Conservation (phyloP, 495 filamentous ascomycete genomes). For the Penicillium canescens region DNA sequence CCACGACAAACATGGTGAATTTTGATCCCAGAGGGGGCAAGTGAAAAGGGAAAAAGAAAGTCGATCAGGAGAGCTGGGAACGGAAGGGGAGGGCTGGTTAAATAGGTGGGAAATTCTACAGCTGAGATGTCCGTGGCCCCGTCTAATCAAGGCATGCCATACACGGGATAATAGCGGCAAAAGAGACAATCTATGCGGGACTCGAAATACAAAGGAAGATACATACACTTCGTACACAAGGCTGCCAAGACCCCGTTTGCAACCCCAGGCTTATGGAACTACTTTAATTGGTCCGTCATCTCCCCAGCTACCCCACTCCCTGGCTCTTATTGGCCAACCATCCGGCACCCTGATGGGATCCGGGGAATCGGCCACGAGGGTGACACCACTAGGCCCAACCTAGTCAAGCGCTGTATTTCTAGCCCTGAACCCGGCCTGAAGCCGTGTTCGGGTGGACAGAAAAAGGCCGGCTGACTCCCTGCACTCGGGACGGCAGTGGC, state of each 20-base stretch:
- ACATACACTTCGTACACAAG: neutral
- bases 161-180: neutral
- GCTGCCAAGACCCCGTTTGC: constrained; percentile 25
- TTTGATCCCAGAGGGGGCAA: constrained; percentile 5
- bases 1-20: constrained; percentile 39
- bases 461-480: constrained; percentile 4
- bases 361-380: constrained; percentile 27
- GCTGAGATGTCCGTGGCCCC: too few species aligned
- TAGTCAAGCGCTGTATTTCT: constrained; percentile 13
- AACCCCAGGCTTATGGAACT: constrained; percentile 1
- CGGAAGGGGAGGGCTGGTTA: neutral
- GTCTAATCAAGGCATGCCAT: too few species aligned
- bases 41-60: constrained; percentile 1
- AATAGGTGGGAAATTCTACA: neutral
- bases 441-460: constrained; percentile 16
- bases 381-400: constrained; percentile 7
- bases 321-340: constrained; percentile 11
- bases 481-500: constrained; percentile 13
- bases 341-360: constrained; percentile 17
- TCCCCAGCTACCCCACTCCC: too few species aligned
- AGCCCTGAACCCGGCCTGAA: constrained; percentile 7
- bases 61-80: neutral
- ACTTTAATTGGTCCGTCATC: constrained; percentile 10
- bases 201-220: neutral
- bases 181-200: too few species aligned